phyloP scores from a whole-genome alignment of 2,329 filamentous ascomycete genomes.

The Penicillium sp. region DNA sequence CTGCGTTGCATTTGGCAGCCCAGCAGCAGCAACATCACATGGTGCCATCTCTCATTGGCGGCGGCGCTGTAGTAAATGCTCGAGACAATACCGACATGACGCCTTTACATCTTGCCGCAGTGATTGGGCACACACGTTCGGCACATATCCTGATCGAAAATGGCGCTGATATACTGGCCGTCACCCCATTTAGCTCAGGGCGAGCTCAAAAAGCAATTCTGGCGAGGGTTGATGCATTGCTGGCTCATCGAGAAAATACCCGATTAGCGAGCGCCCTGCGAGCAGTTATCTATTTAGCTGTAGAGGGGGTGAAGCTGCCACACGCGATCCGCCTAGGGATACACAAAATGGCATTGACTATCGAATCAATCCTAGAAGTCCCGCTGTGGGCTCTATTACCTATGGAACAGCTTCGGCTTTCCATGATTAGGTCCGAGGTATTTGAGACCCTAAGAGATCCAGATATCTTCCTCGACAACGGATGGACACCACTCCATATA shows the following conservation, averaged over 20 bases:
- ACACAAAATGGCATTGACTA: not conserved
- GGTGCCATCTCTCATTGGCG: not conserved
- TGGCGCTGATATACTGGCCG: not conserved
- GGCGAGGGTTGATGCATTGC: not conserved
- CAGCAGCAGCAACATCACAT: not conserved
- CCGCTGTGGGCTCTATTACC: not conserved
- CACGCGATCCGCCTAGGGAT: not conserved
- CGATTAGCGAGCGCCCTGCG: not conserved
- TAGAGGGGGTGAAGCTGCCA: not conserved
- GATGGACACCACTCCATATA: not conserved
- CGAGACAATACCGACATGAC: not conserved
- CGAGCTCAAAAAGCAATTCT: not conserved
- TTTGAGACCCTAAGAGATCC: not conserved
- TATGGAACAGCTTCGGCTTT: not conserved
- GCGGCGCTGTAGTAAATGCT: not conserved
- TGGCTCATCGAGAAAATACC: not conserved
- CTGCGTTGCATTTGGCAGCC: not conserved
- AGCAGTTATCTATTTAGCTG: not conserved
- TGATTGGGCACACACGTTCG: not conserved
- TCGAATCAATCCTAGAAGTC: not conserved
- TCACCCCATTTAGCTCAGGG: not conserved
- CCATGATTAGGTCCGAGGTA: not conserved
- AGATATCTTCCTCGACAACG: not conserved
- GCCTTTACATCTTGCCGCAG: not conserved
- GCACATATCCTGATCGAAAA: not conserved